Base-by-base conservation (phyloP, 192 early-diverging fungal genomes). In the Rhizoclosmatium sp. region DNA sequence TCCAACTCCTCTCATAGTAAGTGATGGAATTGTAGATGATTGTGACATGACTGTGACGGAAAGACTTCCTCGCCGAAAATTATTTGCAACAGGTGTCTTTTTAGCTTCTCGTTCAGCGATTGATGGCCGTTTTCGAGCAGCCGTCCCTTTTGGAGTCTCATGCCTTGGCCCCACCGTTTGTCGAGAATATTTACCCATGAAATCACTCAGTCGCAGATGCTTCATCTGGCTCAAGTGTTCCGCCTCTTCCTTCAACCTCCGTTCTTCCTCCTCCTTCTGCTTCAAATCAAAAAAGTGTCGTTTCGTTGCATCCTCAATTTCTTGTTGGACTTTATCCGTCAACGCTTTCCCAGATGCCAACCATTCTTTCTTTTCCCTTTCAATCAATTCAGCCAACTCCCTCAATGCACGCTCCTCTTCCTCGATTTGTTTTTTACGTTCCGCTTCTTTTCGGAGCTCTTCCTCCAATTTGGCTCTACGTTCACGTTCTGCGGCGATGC, bases 281-380 rank as follows among this genome's bases (percentile, higher is more conserved):
- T 21, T 10, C 44, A 10, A 12, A 44, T 72, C 70, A 59, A 72
- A 72, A 44, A 59, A 72, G 58, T 72, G 16, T 40, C 70, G n/a
- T 4, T 51, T 3, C 3, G 54, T 59, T 31, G 70, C 70, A 58
- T 31, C 9, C 41, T 72, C 70, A 31, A 72, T 72, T 41, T 72
- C 70, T 41, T 72, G 16, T 44, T 59, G 49, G 14, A 72, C 54
- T 58, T 72, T 72, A 9, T n/a, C 39, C 4, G 70, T 59, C 12
- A 72, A 23, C 3, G 39, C 54, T 41, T 72, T 72, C 41, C 70
- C 70, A 54, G 70, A 2, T 14, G 49, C 49, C 1, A 72, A 2
- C 19, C 23, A 72, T 31, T n/a, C 54, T 31, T 58, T 21, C 41
- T 72, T 72, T 39, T 72, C 70, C 54, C 16, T 14, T 5, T 19